Evolutionary conservation across 768 basidiomycete genomes (phyloP).

Genomic region (Pleurotus eryngii): DNA sequence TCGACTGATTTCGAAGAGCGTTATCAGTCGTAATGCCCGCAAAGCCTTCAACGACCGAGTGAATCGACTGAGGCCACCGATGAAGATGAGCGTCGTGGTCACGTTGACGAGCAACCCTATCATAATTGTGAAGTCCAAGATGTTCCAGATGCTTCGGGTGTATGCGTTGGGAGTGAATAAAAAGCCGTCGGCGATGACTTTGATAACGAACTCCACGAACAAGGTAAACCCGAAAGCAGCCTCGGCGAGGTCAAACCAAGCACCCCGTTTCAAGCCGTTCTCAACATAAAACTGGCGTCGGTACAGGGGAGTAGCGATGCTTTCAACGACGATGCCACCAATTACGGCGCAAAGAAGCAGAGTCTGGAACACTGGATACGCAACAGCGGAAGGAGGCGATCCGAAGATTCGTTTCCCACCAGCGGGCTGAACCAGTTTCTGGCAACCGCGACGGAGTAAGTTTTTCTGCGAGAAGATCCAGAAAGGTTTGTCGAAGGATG

Average conservation of each 20-base stretch:
- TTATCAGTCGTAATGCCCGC: conserved; percentile 85
- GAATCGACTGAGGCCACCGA: conserved; percentile 77
- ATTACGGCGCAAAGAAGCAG: conserved; percentile 73
- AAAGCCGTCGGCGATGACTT: conserved; percentile 90
- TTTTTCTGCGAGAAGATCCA: conserved; percentile 87
- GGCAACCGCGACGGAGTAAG: conserved; percentile 68
- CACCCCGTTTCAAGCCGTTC: conserved; percentile 56
- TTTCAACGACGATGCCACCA: conserved; percentile 78
- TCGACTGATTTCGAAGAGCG: conserved; percentile 82
- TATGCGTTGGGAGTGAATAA: conserved; percentile 91
- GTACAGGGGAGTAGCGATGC: conserved; percentile 80
- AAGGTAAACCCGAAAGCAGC: conserved; percentile 66
- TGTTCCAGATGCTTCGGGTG: conserved; percentile 87
- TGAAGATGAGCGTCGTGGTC: conserved; percentile 64
- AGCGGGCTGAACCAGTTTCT: conserved; percentile 78
- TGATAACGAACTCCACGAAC: conserved; percentile 82
- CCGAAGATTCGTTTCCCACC: conserved; percentile 88
- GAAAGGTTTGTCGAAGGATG: conserved; percentile 85
- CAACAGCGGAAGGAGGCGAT: conserved; percentile 56
- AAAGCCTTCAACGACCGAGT: conserved; percentile 86
- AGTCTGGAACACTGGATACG: conserved; percentile 72
- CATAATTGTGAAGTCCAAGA: conserved; percentile 86
- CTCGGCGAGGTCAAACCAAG: conserved; percentile 91
- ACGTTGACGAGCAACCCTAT: conserved; percentile 73
- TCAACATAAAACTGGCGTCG: conserved; percentile 64